Conservation (phyloP, 768 basidiomycete species). For the Rhizopogon salebrosus region DNA sequence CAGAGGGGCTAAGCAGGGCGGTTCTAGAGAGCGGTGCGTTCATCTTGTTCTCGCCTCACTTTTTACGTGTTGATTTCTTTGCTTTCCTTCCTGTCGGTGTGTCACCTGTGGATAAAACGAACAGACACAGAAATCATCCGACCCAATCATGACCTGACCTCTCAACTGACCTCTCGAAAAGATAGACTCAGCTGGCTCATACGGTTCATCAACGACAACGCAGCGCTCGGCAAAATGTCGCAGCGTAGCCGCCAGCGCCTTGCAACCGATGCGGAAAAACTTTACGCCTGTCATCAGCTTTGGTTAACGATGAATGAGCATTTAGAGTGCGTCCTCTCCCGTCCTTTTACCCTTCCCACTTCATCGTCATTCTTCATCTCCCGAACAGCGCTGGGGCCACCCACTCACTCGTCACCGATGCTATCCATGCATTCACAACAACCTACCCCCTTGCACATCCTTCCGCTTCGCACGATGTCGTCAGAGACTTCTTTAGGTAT, state of each 20-base stretch:
- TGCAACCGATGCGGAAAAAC: conserved; percentile 80
- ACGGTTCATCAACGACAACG: conserved; percentile 84
- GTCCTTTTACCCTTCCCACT: not conserved
- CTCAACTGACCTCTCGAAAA: conserved; percentile 71
- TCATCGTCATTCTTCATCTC: not conserved
- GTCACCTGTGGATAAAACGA: not conserved
- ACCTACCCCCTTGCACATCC: conserved; percentile 15
- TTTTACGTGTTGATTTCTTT: not conserved
- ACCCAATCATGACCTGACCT: conserved; percentile 73
- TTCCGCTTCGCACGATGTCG: conserved; percentile 53
- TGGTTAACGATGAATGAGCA: conserved; percentile 76
- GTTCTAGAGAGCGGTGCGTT: conserved; percentile 67
- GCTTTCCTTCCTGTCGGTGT: not conserved
- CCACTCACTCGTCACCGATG: conserved; percentile 63
- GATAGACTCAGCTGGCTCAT: conserved; percentile 82
- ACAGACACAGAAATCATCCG: conserved; percentile 64
- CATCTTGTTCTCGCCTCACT: not conserved
- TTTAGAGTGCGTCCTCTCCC: conserved; percentile 43
- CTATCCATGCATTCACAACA: conserved; percentile 65
- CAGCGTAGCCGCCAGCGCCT: conserved; percentile 72
- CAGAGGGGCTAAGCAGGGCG: conserved; percentile 66
- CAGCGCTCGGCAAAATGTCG: conserved; percentile 77
- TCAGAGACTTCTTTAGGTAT: conserved; percentile 80
- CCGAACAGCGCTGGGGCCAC: conserved; percentile 45
- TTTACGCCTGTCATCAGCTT: conserved; percentile 74